These are phyloP conservation scores for Quillaja saponaria DNA, from an alignment of 306 rosid species.

Conservation along the genomic window DNA sequence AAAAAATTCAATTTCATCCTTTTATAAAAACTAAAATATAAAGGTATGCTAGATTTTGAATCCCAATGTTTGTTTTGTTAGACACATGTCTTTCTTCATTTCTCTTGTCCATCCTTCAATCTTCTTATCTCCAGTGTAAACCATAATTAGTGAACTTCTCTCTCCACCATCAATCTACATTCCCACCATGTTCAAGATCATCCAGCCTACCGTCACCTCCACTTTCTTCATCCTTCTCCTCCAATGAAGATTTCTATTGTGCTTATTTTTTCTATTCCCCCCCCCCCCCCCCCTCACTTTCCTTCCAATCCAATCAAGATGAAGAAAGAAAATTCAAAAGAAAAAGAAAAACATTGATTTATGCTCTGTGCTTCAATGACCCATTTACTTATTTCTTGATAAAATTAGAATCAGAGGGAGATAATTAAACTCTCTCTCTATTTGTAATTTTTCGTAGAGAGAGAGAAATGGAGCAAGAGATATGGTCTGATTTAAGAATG, in stretches of 20 bases:
- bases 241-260: background rate
- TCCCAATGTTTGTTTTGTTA: too few species aligned
- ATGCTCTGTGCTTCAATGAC: background rate
- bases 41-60: too few species aligned
- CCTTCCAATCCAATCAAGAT: background rate
- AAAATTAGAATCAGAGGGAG: background rate
- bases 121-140: too few species aligned
- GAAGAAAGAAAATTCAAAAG: background rate
- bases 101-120: too few species aligned
- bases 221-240: background rate
- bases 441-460: background rate
- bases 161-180: too few species aligned
- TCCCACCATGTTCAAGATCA: background rate
- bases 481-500: too few species aligned
- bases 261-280: background rate
- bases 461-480: conserved; percentile 61
- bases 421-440: background rate
- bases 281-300: too few species aligned
- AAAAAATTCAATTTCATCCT: too few species aligned
- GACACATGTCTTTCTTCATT: background rate
- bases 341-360: too few species aligned
- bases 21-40: too few species aligned
- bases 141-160: too few species aligned
- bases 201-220: background rate
- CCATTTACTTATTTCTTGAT: background rate